phyloP scores from a whole-genome alignment of 1,284 basidiomycete species.

The Pholiota adiposa region DNA sequence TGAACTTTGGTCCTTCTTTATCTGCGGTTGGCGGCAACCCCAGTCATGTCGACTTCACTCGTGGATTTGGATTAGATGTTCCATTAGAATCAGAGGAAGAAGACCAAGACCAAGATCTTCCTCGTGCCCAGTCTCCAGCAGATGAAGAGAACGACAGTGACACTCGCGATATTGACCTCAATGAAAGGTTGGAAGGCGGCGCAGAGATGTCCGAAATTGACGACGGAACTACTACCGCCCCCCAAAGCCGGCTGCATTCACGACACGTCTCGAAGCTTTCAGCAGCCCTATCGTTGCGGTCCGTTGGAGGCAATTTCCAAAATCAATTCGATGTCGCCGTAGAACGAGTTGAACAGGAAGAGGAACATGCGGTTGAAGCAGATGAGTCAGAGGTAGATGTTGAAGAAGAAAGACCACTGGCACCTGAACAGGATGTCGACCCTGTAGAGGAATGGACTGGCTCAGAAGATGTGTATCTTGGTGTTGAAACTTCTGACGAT shows the following conservation, averaged over 20 bases:
- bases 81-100: conserved; percentile 69
- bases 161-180: conserved; percentile 38
- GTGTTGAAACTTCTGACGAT: conserved; percentile 59
- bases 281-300: conserved; percentile 65
- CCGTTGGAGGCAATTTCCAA: conserved; percentile 53
- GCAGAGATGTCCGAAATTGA: conserved; percentile 24
- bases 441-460: conserved; percentile 79
- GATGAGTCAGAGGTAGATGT: conserved; percentile 14
- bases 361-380: conserved; percentile 14
- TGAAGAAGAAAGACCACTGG: conserved; percentile 18
- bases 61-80: conserved; percentile 79
- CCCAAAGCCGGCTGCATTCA: conserved; percentile 62
- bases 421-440: conserved; percentile 31
- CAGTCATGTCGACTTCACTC: conserved; percentile 70
- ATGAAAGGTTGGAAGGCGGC: conserved; percentile 36
- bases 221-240: conserved; percentile 47
- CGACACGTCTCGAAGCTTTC: conserved; percentile 72
- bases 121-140: conserved; percentile 23
- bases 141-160: conserved; percentile 38
- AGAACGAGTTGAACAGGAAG: conserved; percentile 9
- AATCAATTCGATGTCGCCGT: conserved; percentile 19
- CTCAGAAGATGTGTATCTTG: conserved; percentile 65
- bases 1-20: conserved; percentile 52
- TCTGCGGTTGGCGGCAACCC: conserved; percentile 48
- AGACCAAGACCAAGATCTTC: conserved; percentile 40